Evolutionary conservation across 2,329 filamentous ascomycete genomes (phyloP).

Genomic region (Pyricularia pennisetigena): DNA sequence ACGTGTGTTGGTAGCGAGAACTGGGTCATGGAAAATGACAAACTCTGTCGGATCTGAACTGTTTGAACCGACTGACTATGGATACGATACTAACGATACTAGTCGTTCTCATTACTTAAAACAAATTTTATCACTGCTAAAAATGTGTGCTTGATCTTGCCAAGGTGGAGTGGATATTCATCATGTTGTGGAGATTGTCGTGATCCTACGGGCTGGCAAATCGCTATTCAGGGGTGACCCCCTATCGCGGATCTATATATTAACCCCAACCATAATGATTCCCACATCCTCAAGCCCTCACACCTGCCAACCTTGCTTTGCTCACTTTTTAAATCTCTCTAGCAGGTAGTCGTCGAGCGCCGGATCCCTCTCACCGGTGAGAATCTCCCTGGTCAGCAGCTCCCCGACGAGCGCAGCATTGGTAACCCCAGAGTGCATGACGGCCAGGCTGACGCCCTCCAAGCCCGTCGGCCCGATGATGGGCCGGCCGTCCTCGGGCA

Average conservation of each 20-base stretch:
- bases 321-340: conserved; percentile 7
- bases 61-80: too few species aligned
- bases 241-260: too few species aligned
- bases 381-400: conserved; percentile 11
- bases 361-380: conserved; percentile 12
- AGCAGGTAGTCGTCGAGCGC: conserved; percentile 10
- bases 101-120: too few species aligned
- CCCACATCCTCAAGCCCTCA: too few species aligned
- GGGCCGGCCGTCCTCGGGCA: conserved; percentile 17
- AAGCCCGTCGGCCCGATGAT: conserved; percentile 17
- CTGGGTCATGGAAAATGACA: conserved; percentile 18
- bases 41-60: neutral
- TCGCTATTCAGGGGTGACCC: too few species aligned
- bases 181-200: too few species aligned
- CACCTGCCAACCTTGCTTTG: neutral
- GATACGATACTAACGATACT: too few species aligned
- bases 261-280: too few species aligned
- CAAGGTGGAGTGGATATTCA: too few species aligned
- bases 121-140: too few species aligned
- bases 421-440: conserved; percentile 21
- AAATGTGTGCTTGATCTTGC: too few species aligned
- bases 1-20: conserved; percentile 33
- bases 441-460: conserved; percentile 17
- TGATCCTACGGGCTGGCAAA: too few species aligned
- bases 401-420: conserved; percentile 16